Conservation (phyloP, 495 filamentous ascomycete genomes). For the Parathielavia appendiculata region DNA sequence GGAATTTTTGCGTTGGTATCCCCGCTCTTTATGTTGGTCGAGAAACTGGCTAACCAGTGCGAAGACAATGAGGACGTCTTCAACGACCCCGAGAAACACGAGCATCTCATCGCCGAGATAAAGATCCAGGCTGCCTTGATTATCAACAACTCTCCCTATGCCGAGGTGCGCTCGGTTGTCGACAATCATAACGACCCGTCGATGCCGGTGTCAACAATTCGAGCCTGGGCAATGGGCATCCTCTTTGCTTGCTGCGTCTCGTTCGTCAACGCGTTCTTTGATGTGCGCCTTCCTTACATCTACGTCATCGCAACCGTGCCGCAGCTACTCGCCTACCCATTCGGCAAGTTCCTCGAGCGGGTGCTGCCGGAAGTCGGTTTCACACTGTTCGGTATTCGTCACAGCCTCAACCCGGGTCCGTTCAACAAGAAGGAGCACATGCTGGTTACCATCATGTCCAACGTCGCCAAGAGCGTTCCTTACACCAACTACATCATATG, state of each 20-base stretch:
- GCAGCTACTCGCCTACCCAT: slow-evolving; percentile 40
- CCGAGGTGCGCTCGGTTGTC: slow-evolving; percentile 48
- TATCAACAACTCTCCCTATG: slow-evolving; percentile 43
- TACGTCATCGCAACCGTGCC: slow-evolving; percentile 32
- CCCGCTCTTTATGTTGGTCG: too few relatives aligned
- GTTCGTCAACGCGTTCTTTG: slow-evolving; percentile 43
- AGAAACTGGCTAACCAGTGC: not conserved
- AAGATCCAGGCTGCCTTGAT: slow-evolving; percentile 43
- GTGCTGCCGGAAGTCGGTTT: slow-evolving; percentile 36
- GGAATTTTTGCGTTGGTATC: slow-evolving; percentile 24
- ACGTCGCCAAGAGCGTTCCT: slow-evolving; percentile 31
- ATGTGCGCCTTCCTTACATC: slow-evolving; percentile 38
- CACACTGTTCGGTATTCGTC: slow-evolving; percentile 35
- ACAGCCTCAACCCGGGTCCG: slow-evolving; percentile 44
- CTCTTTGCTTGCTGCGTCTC: slow-evolving; percentile 35
- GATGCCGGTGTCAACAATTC: slow-evolving; percentile 37
- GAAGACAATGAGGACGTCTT: slow-evolving; percentile 37
- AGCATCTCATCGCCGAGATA: slow-evolving; percentile 37
- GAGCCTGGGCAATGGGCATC: slow-evolving; percentile 38
- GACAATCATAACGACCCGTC: slow-evolving; percentile 43
- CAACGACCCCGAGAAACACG: slow-evolving; percentile 35
- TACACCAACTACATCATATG: slow-evolving; percentile 46
- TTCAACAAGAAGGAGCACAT: slow-evolving; percentile 52
- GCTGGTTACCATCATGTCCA: slow-evolving; percentile 47
- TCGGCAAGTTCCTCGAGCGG: slow-evolving; percentile 33